Base-by-base conservation (phyloP, 495 filamentous ascomycete genomes). In the Pseudoneurospora amorphoporcata region DNA sequence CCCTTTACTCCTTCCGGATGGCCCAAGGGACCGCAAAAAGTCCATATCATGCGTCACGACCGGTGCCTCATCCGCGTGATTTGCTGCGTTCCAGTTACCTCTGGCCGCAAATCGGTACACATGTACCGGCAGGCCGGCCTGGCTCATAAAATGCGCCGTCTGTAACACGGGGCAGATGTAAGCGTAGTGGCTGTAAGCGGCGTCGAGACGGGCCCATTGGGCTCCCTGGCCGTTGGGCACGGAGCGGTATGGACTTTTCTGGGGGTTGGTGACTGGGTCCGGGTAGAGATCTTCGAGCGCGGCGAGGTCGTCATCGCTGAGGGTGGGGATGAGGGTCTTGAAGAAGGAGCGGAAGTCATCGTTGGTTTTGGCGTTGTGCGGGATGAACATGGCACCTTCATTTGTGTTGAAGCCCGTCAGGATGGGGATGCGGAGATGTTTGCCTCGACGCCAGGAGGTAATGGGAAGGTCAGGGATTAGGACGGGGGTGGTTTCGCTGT, bases 331-430 rank as follows among this genome's bases (percentile, higher is more conserved):
- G 19, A 91, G 83, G 3, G 73, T 81, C 0, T 78, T 74, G 84
- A 89, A 89, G 75, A 91, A 90, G 16, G 73, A 70, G 16, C 80
- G 81, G 80, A 90, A 89, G 14, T 88, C 82, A 0, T 75, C 77
- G 17, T 83, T 77, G 32, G 81, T 83, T 8, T 81, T 75, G 71
- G 86, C 83, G 35, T 74, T 72, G 61, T 79, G 39, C 5, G 88
- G 86, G 32, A 91, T 84, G 77, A 90, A 92, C 61, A 81, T 78
- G 3, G 88, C 83, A 47, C 90, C 90, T 75, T 91, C 90, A 73
- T 92, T 89, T 39, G 86, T 86, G 79, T 88, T 90, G 80, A 86
- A 91, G 39, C 90, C 90, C 0, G 88, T 90, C 70, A 92, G 75
- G 14, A 91, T 85, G 23, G 90, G 88, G 32, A 91, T 83, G 72